Percentiles rank a stretch among this genome's conserved stretches.
These are phyloP conservation scores for Sugiyamaella floridensis DNA, from an alignment of 805 yeast genomes.

Conservation along the genomic window DNA sequence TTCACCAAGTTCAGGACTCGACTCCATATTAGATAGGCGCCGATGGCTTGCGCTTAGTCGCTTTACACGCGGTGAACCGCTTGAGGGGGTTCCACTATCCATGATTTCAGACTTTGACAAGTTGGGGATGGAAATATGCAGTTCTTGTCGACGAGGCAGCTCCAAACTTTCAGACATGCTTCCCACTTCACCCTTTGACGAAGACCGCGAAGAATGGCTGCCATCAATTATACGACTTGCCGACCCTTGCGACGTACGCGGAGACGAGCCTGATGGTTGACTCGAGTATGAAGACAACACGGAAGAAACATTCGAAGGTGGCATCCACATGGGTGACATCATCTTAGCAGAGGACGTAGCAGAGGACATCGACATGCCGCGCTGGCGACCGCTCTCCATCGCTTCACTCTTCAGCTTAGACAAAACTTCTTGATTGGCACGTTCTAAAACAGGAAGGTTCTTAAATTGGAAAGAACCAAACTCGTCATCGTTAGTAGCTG, in stretches of 20 bases:
- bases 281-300: not conserved
- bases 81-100: not conserved
- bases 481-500: constrained; percentile 45
- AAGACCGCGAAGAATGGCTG: not conserved
- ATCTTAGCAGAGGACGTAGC: constrained; percentile 19
- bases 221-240: not conserved
- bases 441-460: constrained; percentile 82
- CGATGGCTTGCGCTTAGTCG: constrained; percentile 7
- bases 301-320: not conserved
- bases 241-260: not conserved
- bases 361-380: constrained; percentile 42
- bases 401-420: constrained; percentile 82
- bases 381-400: constrained; percentile 42
- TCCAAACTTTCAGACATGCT: constrained; percentile 32
- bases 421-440: constrained; percentile 89
- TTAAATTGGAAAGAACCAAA: constrained; percentile 92
- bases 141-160: constrained; percentile 23
- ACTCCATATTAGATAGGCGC: constrained; percentile 18
- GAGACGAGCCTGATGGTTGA: not conserved
- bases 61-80: constrained; percentile 5
- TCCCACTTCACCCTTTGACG: constrained; percentile 2
- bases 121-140: constrained; percentile 25
- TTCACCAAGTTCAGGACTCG: constrained; percentile 21
- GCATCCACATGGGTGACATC: not conserved
- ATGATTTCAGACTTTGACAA: not conserved